A percentile compares a stretch with the other conserved stretches of the same genome.
Conservation (phyloP, 352 stramenopile species). For the Pythium coloratum region DNA sequence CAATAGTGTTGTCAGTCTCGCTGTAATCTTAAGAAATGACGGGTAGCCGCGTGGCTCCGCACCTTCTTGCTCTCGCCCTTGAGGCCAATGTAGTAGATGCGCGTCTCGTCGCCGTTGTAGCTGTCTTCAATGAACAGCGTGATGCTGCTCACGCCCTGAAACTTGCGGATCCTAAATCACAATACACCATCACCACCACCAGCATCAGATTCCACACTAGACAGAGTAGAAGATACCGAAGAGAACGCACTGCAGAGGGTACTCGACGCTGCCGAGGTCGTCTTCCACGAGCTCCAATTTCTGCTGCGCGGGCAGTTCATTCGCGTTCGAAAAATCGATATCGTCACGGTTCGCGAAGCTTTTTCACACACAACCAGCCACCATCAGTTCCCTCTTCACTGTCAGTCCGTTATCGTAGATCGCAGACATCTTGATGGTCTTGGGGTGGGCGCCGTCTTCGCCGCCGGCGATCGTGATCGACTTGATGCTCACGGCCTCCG, state of each 20-base stretch:
- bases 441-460: constrained; percentile 78
- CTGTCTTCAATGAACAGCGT: constrained; percentile 82
- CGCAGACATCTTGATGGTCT: constrained; percentile 74
- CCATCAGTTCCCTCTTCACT: neutral
- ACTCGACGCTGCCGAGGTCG: constrained; percentile 59
- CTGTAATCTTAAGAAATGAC: neutral
- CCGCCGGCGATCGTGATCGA: constrained; percentile 86
- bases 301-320: constrained; percentile 72
- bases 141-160: constrained; percentile 82
- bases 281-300: constrained; percentile 80
- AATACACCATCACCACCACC: neutral
- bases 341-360: constrained; percentile 74
- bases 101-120: constrained; percentile 66
- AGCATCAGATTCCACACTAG: neutral
- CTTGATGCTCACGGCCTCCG: constrained; percentile 86
- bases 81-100: constrained; percentile 86
- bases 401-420: neutral
- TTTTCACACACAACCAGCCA: constrained; percentile 29
- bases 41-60: neutral
- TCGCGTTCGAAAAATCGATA: constrained; percentile 85
- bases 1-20: neutral
- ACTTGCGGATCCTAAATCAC: constrained; percentile 69
- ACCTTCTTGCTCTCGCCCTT: constrained; percentile 89
- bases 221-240: neutral
- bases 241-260: constrained; percentile 65